Conservation (phyloP, 2,329 filamentous ascomycete species). For the Sporothrix curviconia region DNA sequence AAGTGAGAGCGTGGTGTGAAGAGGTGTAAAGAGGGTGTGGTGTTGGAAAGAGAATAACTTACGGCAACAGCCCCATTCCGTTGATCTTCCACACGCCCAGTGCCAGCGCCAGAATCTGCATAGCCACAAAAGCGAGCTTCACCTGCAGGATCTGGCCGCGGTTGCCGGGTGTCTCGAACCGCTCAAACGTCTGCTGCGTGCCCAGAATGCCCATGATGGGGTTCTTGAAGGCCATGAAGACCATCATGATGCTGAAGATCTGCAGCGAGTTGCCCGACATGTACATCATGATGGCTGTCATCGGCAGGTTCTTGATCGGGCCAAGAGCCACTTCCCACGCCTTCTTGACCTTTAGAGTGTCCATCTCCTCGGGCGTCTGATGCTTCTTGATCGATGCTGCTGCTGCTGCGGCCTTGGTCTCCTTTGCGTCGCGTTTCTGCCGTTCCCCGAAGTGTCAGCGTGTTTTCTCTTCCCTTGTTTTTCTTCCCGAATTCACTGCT, state of each 20-base stretch:
- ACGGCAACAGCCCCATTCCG: constrained; percentile 90
- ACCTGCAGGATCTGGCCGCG: constrained; percentile 67
- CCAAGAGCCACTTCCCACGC: constrained; percentile 95
- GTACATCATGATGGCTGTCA: constrained; percentile 99
- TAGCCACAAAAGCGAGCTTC: constrained; percentile 80
- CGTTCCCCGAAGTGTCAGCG: not conserved
- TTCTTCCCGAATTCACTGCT: too few species aligned
- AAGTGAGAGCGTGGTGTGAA: too few species aligned
- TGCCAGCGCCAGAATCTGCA: constrained; percentile 76
- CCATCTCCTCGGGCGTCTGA: constrained; percentile 75
- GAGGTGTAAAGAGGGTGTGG: too few species aligned
- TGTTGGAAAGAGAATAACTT: constrained; percentile 31
- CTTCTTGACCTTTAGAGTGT: constrained; percentile 95
- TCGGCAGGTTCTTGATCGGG: constrained; percentile 87
- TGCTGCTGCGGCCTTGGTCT: constrained; percentile 25
- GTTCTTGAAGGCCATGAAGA: constrained; percentile 97
- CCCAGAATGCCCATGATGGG: constrained; percentile 77
- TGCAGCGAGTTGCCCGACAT: constrained; percentile 98
- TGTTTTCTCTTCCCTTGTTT: not conserved
- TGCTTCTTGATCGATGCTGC: constrained; percentile 47
- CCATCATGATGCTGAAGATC: constrained; percentile 99
- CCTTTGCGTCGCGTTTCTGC: constrained; percentile 36
- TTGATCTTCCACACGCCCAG: constrained; percentile 96
- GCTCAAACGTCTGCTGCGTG: constrained; percentile 82
- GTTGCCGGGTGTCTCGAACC: constrained; percentile 79